Evolutionary conservation across 1,284 basidiomycete species (phyloP), one percentile per base, ranked within the genome.

Genomic region (Trichosporon asahii): DNA sequence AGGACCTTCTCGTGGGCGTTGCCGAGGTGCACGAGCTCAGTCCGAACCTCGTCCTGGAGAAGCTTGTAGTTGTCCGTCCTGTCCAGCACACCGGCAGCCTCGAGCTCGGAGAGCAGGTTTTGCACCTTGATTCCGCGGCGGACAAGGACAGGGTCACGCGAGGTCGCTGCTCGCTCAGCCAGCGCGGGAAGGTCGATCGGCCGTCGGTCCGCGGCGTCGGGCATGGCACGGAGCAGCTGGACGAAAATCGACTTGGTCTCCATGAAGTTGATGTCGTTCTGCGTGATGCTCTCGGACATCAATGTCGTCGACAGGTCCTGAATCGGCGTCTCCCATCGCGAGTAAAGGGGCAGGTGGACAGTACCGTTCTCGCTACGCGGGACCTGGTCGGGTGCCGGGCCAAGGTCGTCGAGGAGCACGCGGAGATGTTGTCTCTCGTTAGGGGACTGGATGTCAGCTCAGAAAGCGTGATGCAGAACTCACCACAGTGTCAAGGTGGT

Each of bases 221-320:
- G 96, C 73, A 99, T 89, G 29, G 95, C 98, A 75, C 97, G 94
- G 68, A 99, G 89, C 63, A 99, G 89, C 82, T 98, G 94, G 46
- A 99, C 97, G 80, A 99, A 96, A 80, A 98, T 98, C 23, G 96
- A 98, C 86, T 99, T 99, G 73, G 97, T 93, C 83, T 99, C 97
- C 94, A 99, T 98, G 86, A 98, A 99, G 25, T 98, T 88, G 88
- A 99, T 96, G 84, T 99, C 97, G 80, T 92, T 94, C 69, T 95
- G 94, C 25, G 97, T 98, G 49, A 99, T 91, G 84, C 95, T 95
- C 76, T 89, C 88, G 2, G 86, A 86, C 90, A 99, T 96, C 74
- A 99, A 88, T 0, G 96, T 94, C 23, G 91, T 94, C 70, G 96
- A 94, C 65, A 99, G 90, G 79, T 99, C 97, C 78, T 98, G 95